Conservation (phyloP, 768 basidiomycete genomes). For the Megacollybia marginata region DNA sequence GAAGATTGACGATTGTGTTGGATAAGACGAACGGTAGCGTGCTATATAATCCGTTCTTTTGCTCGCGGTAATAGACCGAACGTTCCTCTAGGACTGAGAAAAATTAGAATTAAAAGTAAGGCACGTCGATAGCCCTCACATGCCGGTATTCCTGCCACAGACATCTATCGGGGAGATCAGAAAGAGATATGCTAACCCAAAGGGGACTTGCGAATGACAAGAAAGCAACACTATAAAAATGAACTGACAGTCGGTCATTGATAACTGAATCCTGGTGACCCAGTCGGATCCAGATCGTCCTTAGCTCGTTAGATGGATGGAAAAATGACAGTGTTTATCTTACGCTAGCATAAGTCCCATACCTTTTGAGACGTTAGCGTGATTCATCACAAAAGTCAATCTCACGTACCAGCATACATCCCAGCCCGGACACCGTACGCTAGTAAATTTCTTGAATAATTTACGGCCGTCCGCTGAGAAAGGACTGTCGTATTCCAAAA, state of each 20-base stretch:
- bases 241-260: slow-evolving; percentile 42
- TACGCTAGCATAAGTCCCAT: slow-evolving; percentile 40
- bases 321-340: slow-evolving; percentile 5
- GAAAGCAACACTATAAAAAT: slow-evolving; percentile 54
- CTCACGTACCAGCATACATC: slow-evolving; percentile 40
- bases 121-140: slow-evolving; percentile 20
- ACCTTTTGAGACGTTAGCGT: slow-evolving; percentile 12
- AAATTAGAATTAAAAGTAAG: neutral
- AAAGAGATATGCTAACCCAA: neutral
- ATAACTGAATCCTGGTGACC: slow-evolving; percentile 30
- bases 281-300: slow-evolving; percentile 46
- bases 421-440: slow-evolving; percentile 50
- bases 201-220: slow-evolving; percentile 33
- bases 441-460: slow-evolving; percentile 47
- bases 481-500: slow-evolving; percentile 40
- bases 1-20: slow-evolving; percentile 45
- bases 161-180: slow-evolving; percentile 31
- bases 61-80: slow-evolving; percentile 47
- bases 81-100: slow-evolving; percentile 50
- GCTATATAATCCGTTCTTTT: slow-evolving; percentile 49
- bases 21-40: slow-evolving; percentile 46
- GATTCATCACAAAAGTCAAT: neutral
- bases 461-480: slow-evolving; percentile 36
- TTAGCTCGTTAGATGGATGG: slow-evolving; percentile 13
- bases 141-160: slow-evolving; percentile 52